Evolutionary conservation across 495 filamentous ascomycete species (phyloP), one percentile per base, ranked within the genome.

Genomic region (Friedmanniomyces endolithicus): DNA sequence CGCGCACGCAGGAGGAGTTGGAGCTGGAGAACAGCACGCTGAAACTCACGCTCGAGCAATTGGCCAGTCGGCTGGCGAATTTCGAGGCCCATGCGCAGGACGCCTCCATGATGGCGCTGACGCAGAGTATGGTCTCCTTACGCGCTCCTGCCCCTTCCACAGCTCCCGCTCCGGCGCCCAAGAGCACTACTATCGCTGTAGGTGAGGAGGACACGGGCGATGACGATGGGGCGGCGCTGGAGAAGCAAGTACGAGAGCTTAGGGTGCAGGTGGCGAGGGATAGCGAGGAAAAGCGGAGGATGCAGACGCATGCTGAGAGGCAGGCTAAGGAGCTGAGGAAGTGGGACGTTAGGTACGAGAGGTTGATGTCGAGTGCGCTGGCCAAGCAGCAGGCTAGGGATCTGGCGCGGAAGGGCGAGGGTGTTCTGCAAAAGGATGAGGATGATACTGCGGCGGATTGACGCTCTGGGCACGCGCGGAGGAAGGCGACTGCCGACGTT

Each of bases 81-180:
- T 96, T 90, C 72, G 88, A 96, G 68, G 80, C 85, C 49, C 89
- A 95, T 66, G 85, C 86, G 0, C 89, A 95, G 66, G 84, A 80
- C 48, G 87, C 82, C 8, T 85, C 80, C 19, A 78, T 88, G 69
- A 87, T 85, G 1, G 59, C 62, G 23, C 72, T 96, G 8, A 83
- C 85, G 25, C 85, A 90, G 65, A 89, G 84, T 57, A 77, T 86
- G 46, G 74, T 84, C 17, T 81, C 29, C 19, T 19, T 54, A n/a
- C 46, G 40, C 9, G 52, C 51, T n/a, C 46, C 34, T 83, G 66
- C 75, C 80, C 31, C 69, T 14, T 59, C 35, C 53, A n/a, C 37
- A 39, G 35, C 31, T 3, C 27, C 27, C 9, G 27, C 27, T 31
- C 27, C 27, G 4, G 27, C 27, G 9, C 27, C 27, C 4, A 31